phyloP scores from a whole-genome alignment of 2,329 filamentous ascomycete species.

The Didymella exigua region DNA sequence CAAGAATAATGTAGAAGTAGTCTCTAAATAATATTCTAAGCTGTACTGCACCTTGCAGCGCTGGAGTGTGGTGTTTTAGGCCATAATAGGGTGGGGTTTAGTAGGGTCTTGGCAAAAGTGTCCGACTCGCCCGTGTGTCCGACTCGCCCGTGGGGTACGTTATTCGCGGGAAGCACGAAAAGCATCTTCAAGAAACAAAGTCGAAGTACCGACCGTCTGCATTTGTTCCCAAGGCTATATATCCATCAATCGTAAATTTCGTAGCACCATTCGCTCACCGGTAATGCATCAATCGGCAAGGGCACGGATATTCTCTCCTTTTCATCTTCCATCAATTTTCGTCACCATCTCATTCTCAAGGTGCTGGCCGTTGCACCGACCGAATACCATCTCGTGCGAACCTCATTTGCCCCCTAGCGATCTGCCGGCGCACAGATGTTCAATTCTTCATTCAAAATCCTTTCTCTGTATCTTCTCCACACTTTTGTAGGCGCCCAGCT shows the following conservation, averaged over 20 bases:
- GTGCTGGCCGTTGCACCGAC: neutral
- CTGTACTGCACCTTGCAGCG: no score
- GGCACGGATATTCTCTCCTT: slow-evolving; percentile 1
- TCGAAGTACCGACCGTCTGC: neutral
- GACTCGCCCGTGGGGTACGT: no score
- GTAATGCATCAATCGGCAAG: neutral
- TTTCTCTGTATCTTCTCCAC: slow-evolving; percentile 4
- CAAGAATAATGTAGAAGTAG: no score
- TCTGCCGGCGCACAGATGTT: neutral
- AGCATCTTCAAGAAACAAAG: neutral
- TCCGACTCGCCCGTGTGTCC: no score
- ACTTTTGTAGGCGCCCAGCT: slow-evolving; percentile 4
- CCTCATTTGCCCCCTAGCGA: neutral
- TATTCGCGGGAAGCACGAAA: neutral
- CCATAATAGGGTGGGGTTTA: no score
- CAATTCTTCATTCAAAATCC: neutral
- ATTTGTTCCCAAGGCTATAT: neutral
- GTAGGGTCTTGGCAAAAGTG: no score
- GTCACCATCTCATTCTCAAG: neutral
- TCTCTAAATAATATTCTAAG: no score
- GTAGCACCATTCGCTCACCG: neutral
- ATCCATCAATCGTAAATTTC: neutral
- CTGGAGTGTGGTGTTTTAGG: no score
- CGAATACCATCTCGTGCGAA: slow-evolving; percentile 4
- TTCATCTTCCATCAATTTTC: neutral